These are phyloP conservation scores for Stereocaulon alpinum DNA, from an alignment of 495 filamentous ascomycete genomes.

Conservation along the genomic window DNA sequence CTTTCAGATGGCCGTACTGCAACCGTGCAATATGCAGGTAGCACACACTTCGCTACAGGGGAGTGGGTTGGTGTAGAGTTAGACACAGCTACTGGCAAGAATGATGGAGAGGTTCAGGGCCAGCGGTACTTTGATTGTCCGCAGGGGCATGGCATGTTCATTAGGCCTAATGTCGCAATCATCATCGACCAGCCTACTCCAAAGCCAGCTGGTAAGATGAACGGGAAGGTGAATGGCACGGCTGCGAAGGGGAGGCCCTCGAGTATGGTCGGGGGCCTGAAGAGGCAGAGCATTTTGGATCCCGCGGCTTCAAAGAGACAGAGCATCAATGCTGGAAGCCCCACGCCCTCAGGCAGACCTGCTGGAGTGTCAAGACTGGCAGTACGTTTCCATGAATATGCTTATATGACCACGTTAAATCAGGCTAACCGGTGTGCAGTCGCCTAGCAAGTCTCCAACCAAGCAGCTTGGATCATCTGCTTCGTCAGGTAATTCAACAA, in stretches of 20 bases:
- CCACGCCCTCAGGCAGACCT: slow-evolving; percentile 47
- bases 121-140: slow-evolving; percentile 84
- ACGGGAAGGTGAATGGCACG: slow-evolving; percentile 23
- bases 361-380: slow-evolving; percentile 44
- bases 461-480: slow-evolving; percentile 55
- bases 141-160: slow-evolving; percentile 77
- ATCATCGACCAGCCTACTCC: slow-evolving; percentile 44
- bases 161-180: slow-evolving; percentile 52
- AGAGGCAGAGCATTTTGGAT: slow-evolving; percentile 37
- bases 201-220: slow-evolving; percentile 26
- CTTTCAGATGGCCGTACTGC: slow-evolving; percentile 67
- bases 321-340: slow-evolving; percentile 58
- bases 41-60: slow-evolving; percentile 65
- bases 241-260: slow-evolving; percentile 24
- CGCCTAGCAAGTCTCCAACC: slow-evolving; percentile 69
- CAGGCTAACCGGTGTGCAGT: slow-evolving; percentile 36
- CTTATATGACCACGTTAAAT: slow-evolving; percentile 9
- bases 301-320: slow-evolving; percentile 46
- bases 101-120: slow-evolving; percentile 85
- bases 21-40: slow-evolving; percentile 70
- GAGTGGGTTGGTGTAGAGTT: slow-evolving; percentile 91
- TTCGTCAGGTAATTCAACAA: slow-evolving; percentile 47
- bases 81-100: slow-evolving; percentile 75
- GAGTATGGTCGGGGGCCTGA: slow-evolving; percentile 27
- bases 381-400: slow-evolving; percentile 34